These are phyloP conservation scores for Penicillium sumatraense DNA, from an alignment of 2,329 filamentous ascomycete genomes.

Conservation along the genomic window DNA sequence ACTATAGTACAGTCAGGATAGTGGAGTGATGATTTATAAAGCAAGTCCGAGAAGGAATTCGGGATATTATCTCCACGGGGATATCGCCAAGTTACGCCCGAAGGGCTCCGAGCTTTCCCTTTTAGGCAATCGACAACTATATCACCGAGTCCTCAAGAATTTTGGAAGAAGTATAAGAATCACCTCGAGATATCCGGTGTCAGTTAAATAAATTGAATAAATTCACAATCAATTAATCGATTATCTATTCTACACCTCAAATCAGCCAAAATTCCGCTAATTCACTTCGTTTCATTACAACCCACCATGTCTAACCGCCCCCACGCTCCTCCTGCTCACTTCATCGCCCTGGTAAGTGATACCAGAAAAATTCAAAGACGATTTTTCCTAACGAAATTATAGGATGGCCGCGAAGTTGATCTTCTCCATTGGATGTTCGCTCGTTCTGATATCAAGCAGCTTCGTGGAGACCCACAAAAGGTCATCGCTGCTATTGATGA, in stretches of 20 bases:
- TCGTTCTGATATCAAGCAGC: slow-evolving; percentile 61
- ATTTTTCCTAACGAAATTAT: neutral
- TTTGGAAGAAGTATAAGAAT: neutral
- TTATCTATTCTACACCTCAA: neutral
- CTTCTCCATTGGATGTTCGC: slow-evolving; percentile 70
- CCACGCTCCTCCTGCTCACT: slow-evolving; percentile 9
- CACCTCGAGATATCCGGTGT: neutral
- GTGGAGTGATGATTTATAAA: neutral
- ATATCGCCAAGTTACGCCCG: neutral
- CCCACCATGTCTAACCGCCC: slow-evolving; percentile 14
- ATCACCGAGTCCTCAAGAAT: neutral
- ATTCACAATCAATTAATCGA: neutral
- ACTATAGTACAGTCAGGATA: too few relatives aligned
- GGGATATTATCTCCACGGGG: neutral
- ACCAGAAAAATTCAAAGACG: neutral
- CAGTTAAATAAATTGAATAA: neutral
- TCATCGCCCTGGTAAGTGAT: slow-evolving; percentile 5
- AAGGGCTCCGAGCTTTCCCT: neutral
- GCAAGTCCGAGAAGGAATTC: neutral
- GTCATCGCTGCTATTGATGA: slow-evolving; percentile 72
- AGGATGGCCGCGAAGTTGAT: slow-evolving; percentile 73
- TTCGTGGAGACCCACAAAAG: slow-evolving; percentile 65
- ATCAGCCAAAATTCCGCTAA: too few relatives aligned
- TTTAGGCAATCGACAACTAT: neutral
- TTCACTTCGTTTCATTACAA: neutral